Evolutionary conservation across 176 grass and related monocot genomes (phyloP), one percentile per base, ranked within the genome.

Genomic region (Hsuehochloa calcarea): DNA sequence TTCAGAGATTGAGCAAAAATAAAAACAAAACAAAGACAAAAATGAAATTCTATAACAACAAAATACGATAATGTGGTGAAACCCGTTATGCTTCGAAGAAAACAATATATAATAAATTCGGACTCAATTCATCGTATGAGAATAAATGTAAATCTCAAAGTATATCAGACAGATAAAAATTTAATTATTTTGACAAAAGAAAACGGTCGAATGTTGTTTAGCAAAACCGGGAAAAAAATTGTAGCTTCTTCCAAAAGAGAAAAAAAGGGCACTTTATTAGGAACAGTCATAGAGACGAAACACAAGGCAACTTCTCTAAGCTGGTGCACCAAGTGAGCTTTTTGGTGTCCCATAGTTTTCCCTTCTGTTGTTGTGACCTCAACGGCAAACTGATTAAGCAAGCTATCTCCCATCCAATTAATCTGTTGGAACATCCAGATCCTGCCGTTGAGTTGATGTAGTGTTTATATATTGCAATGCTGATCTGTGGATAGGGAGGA

Each of bases 391-490:
- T 41, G 22, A 75, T 39, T 73, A 10, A 23, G 55, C 55, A 22
- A 13, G 7, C 11, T 44, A 76, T 50, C 55, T 82, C 65, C 55
- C 65, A 82, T 51, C 46, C 47, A 87, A 74, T 40, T 52, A 26
- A 84, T 66, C 72, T n/a, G 72, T 56, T 77, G 72, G 35, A 67
- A 66, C 38, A 68, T 85, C 72, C 62, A 15, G 80, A 77, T 85
- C 72, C 63, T 12, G 62, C 89, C 75, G 80, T 75, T 79, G 22
- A 50, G 26, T 14, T 84, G 22, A 60, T 37, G 10, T n/a, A n/a
- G n/a, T 19, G 61, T 59, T 41, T 17, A 29, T 17, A 29, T 37
- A 80, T 37, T 69, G 38, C 10, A 39, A 17, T 62, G 20, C 39
- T 59, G 86, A 77, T 68, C 10, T 40, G 72, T 82, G 79, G 79